A percentile compares a stretch with the other conserved stretches of the same genome.
phyloP scores from a whole-genome alignment of 371 early-diverging fungal species.

The Entomophthora muscae region DNA sequence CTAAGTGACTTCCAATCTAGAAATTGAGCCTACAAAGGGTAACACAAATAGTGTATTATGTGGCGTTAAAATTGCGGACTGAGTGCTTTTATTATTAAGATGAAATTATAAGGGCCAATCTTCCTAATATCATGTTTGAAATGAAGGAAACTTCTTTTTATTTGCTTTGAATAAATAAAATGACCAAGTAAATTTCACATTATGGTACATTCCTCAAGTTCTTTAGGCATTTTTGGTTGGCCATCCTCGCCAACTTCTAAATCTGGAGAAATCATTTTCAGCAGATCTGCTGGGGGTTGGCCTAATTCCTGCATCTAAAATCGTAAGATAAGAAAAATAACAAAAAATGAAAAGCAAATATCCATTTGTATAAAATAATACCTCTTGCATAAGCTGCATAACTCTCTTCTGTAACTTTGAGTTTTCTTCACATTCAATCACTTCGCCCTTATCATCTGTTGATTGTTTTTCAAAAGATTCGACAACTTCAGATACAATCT shows the following conservation, averaged over 20 bases:
- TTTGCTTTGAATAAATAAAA: too few species aligned
- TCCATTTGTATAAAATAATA: constrained; percentile 16
- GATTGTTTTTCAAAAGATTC: constrained; percentile 39
- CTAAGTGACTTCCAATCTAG: too few species aligned
- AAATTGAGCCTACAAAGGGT: too few species aligned
- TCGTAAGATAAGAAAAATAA: too few species aligned
- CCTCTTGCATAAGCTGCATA: constrained; percentile 74
- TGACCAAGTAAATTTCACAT: too few species aligned
- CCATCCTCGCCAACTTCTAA: constrained; percentile 58
- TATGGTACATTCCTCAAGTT: constrained; percentile 9
- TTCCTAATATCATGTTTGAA: too few species aligned
- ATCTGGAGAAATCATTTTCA: constrained; percentile 79
- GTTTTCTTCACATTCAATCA: too few species aligned
- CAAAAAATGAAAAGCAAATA: constrained; percentile 1
- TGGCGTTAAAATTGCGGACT: too few species aligned
- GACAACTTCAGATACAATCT: constrained; percentile 53
- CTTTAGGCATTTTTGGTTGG: constrained; percentile 40
- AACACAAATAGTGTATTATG: too few species aligned
- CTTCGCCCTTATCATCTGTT: constrained; percentile 17
- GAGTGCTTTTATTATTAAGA: too few species aligned
- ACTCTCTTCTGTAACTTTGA: constrained; percentile 45
- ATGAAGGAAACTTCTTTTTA: too few species aligned
- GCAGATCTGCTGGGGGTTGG: constrained; percentile 75
- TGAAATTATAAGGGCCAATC: too few species aligned
- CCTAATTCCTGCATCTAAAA: constrained; percentile 82